phyloP scores from a whole-genome alignment of 371 early-diverging fungal genomes.

The Zancudomyces culisetae region DNA sequence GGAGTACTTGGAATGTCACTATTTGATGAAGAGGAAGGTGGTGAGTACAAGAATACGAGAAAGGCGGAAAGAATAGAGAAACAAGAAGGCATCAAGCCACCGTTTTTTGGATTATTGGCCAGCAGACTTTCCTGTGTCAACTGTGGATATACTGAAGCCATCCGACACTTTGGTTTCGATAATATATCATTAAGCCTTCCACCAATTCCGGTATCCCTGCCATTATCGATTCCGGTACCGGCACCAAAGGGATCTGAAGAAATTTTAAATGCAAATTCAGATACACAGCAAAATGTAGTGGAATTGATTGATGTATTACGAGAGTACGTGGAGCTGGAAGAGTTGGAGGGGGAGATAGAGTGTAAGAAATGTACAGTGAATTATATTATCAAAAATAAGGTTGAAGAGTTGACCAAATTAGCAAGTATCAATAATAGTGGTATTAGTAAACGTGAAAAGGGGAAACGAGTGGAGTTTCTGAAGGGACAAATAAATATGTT shows the following conservation, averaged over 20 bases:
- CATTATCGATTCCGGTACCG: not conserved
- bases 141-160: conserved; percentile 62
- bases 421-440: not conserved
- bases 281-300: conserved; percentile 48
- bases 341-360: conserved; percentile 1
- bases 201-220: conserved; percentile 6
- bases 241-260: not conserved
- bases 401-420: not conserved
- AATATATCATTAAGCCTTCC: conserved; percentile 58
- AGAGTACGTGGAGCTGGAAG: conserved; percentile 15
- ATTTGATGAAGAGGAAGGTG: not conserved
- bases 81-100: conserved; percentile 19
- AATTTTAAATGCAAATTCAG: conserved; percentile 22
- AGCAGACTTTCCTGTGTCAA: conserved; percentile 54
- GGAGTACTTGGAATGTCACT: not conserved
- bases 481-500: not conserved
- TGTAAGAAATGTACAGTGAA: too few relatives aligned
- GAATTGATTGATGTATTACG: conserved; percentile 42
- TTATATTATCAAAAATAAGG: not conserved
- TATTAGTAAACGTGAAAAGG: not conserved
- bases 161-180: conserved; percentile 67
- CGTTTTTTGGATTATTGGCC: conserved; percentile 54
- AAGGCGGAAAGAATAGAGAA: not conserved
- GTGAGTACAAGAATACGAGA: not conserved
- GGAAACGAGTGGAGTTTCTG: not conserved